phyloP scores from a whole-genome alignment of 495 filamentous ascomycete genomes.

The Bacidia gigantensis region DNA sequence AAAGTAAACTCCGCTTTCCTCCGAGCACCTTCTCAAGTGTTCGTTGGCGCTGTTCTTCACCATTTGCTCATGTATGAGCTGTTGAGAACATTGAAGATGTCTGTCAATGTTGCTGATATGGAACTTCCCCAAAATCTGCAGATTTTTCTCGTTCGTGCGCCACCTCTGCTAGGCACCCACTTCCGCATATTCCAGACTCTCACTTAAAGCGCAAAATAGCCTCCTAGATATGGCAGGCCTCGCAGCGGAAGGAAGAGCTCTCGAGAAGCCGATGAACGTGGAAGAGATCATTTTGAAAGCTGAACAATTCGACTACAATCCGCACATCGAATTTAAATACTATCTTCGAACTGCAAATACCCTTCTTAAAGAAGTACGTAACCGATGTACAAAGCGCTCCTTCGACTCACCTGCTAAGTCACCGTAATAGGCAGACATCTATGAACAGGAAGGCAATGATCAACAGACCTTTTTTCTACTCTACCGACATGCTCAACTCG shows the following conservation, averaged over 20 bases:
- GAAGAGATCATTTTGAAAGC: constrained; percentile 60
- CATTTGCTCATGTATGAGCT: no score
- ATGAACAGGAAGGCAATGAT: constrained; percentile 72
- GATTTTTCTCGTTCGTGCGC: neutral
- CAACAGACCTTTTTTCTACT: constrained; percentile 78
- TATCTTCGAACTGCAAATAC: constrained; percentile 75
- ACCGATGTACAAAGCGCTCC: no score
- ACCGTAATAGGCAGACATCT: constrained; percentile 49
- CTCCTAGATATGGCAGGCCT: constrained; percentile 12
- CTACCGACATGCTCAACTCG: constrained; percentile 64
- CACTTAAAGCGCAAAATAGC: constrained; percentile 14
- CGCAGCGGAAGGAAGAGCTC: constrained; percentile 5
- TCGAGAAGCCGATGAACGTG: constrained; percentile 47
- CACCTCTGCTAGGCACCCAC: neutral
- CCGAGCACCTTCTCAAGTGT: neutral
- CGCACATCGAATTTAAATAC: constrained; percentile 52
- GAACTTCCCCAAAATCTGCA: no score
- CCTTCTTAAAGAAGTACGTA: constrained; percentile 60
- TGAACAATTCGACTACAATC: constrained; percentile 65
- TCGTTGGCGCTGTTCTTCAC: no score
- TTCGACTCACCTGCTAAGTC: neutral
- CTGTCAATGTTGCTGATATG: neutral
- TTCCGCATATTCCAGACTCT: neutral
- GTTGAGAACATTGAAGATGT: neutral
- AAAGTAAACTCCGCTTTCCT: neutral